Conservation (phyloP, 177 flowering plant genomes). For the Telopea speciosissima region DNA sequence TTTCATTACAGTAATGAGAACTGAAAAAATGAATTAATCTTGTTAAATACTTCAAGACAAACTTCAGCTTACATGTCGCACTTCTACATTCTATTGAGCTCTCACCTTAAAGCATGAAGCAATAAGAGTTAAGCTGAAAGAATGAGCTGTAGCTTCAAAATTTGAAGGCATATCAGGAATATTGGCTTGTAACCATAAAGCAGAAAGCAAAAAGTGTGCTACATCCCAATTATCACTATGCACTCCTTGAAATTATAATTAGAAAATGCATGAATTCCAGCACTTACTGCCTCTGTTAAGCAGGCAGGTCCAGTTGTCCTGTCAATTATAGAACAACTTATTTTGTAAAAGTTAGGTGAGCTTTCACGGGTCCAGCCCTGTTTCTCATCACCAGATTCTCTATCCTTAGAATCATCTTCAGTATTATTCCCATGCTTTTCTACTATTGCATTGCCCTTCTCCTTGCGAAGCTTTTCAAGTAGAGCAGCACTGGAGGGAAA, state of each 20-base stretch:
- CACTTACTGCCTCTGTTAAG: slow-evolving; percentile 45
- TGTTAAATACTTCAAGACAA: too few relatives aligned
- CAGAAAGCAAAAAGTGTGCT: slow-evolving; percentile 35
- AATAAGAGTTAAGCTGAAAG: slow-evolving; percentile 62
- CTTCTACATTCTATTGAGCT: neutral
- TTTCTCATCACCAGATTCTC: slow-evolving; percentile 42
- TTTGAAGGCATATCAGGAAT: slow-evolving; percentile 80
- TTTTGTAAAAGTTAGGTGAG: slow-evolving; percentile 57
- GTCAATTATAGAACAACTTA: slow-evolving; percentile 57
- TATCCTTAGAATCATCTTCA: slow-evolving; percentile 34
- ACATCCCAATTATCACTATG: neutral
- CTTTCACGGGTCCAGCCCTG: slow-evolving; percentile 47
- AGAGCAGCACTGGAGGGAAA: slow-evolving; percentile 61
- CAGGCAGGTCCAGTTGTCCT: slow-evolving; percentile 35
- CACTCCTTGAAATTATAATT: neutral
- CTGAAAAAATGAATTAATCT: too few relatives aligned
- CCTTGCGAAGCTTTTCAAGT: slow-evolving; percentile 79
- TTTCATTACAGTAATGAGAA: too few relatives aligned
- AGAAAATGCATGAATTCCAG: neutral
- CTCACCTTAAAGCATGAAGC: slow-evolving; percentile 62
- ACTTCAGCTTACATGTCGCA: too few relatives aligned
- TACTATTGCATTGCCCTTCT: slow-evolving; percentile 38
- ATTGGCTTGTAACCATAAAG: slow-evolving; percentile 79
- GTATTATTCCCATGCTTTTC: slow-evolving; percentile 29
- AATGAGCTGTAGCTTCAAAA: slow-evolving; percentile 80